These are phyloP conservation scores for Pseudoperonospora humuli DNA, from an alignment of 352 stramenopile species.

Conservation along the genomic window DNA sequence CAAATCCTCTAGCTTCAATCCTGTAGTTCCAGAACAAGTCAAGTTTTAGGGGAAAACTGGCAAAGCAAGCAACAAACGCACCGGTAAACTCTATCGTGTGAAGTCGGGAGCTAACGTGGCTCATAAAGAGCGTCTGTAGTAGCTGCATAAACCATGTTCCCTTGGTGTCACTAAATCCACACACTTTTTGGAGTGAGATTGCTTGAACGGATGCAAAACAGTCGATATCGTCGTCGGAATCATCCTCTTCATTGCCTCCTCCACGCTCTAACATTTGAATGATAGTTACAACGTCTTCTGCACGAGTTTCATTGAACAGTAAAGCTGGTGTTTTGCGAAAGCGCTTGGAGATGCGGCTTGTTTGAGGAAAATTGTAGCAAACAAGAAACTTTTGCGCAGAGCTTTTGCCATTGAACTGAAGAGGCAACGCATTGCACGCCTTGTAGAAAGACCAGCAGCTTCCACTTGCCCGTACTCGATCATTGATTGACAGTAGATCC, in stretches of 20 bases:
- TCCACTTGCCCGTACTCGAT: conserved; percentile 25
- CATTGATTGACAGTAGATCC: conserved; percentile 13
- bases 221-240: conserved; percentile 24
- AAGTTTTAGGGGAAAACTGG: background rate
- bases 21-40: conserved; percentile 18
- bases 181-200: conserved; percentile 25
- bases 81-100: conserved; percentile 25
- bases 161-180: conserved; percentile 10
- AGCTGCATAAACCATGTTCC: conserved; percentile 37
- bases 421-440: conserved; percentile 17
- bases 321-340: conserved; percentile 19
- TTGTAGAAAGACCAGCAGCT: conserved; percentile 27
- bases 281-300: conserved; percentile 19
- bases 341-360: conserved; percentile 16
- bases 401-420: conserved; percentile 13
- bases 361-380: conserved; percentile 9
- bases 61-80: conserved; percentile 1
- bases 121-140: conserved; percentile 48
- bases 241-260: conserved; percentile 6
- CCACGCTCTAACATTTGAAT: conserved; percentile 28
- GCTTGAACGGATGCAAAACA: conserved; percentile 30
- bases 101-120: conserved; percentile 33
- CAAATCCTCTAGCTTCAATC: too few relatives aligned
- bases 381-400: conserved; percentile 15
- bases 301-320: conserved; percentile 16